Base-by-base conservation (phyloP, 345 rosid species). In the Murraya paniculata region DNA sequence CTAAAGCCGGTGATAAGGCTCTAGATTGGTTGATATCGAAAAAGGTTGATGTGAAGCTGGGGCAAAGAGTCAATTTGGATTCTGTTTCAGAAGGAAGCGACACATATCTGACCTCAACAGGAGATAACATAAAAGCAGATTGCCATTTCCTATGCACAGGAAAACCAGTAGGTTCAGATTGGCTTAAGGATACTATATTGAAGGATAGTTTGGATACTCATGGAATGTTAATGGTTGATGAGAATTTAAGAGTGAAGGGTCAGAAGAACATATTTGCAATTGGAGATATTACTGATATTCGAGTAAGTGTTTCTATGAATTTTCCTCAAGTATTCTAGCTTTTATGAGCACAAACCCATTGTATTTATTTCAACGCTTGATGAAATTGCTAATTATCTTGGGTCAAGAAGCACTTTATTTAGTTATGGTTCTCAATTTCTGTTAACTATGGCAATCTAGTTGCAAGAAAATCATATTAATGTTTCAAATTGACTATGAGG, bases 161-260 rank as follows among this genome's bases (percentile, higher is more conserved):
- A 62, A 88, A 85, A 48, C 93, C 92, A 53, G 25, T 93, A 73
- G 86, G 91, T 57, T 89, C 98, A 60, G 73, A 82, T 7, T 95
- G 98, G 98, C 94, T 95, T 14, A 81, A 56, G 73, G 87, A 86
- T 76, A 93, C 91, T 24, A 27, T 80, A 25, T 50, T 93, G 79
- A 84, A 83, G 84, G 83, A 84, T 73, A 82, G 77, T 73, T 74
- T 93, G 88, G 96, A 95, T 85, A 62, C 57, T 27, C 72, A 25
- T 2, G 98, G 99, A 76, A 86, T 92, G 77, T 79, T 95, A 81
- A 89, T 84, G 81, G 97, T 95, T 7, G 98, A 95, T 78, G 90
- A 86, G 78, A 50, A 82, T 84, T 78, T 93, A 83, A 84, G 94
- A 74, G 89, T 90, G 58, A 85, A 80, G 74, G 91, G 87, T 68